Evolutionary conservation across 2,329 filamentous ascomycete species (phyloP).

Genomic region (Orbilia oligospora): DNA sequence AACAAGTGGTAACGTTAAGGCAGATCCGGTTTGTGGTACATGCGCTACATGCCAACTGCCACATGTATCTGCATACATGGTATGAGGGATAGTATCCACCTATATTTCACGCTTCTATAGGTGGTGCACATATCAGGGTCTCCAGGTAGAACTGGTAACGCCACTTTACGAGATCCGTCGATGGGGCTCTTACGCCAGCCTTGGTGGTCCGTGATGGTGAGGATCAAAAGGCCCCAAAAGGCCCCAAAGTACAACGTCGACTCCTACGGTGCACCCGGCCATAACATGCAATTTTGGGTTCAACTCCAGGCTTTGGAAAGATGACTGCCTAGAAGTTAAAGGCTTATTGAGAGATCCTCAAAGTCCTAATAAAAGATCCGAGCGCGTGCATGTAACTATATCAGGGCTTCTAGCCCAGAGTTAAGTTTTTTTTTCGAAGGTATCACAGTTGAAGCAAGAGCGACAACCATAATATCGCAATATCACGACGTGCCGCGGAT

Average conservation of each 20-base stretch:
- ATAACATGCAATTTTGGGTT: neutral
- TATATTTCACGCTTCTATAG: constrained; percentile 51
- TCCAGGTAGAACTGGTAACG: constrained; percentile 30
- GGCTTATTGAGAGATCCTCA: neutral
- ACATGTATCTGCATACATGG: neutral
- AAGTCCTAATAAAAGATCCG: constrained; percentile 31
- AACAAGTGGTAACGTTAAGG: constrained; percentile 27
- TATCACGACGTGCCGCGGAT: constrained; percentile 33
- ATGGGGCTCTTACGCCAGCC: constrained; percentile 17
- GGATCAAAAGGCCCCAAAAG: neutral
- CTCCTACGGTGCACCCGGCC: neutral
- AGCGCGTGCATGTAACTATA: constrained; percentile 57
- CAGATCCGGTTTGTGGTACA: constrained; percentile 17
- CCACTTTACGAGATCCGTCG: constrained; percentile 31
- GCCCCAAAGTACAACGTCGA: neutral
- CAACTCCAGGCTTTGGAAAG: neutral
- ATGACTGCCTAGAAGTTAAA: constrained; percentile 19
- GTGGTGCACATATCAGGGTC: constrained; percentile 40
- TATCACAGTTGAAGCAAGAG: constrained; percentile 8
- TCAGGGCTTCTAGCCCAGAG: constrained; percentile 18
- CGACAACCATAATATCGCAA: constrained; percentile 27
- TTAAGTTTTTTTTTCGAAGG: neutral
- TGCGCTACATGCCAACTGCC: neutral
- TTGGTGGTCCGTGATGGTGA: neutral
- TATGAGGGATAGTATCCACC: constrained; percentile 21